Percentiles rank a stretch among this genome's conserved stretches.
These are phyloP conservation scores for Heliamphora ciliata DNA, from an alignment of 179 eudicot genomes.

Conservation along the genomic window DNA sequence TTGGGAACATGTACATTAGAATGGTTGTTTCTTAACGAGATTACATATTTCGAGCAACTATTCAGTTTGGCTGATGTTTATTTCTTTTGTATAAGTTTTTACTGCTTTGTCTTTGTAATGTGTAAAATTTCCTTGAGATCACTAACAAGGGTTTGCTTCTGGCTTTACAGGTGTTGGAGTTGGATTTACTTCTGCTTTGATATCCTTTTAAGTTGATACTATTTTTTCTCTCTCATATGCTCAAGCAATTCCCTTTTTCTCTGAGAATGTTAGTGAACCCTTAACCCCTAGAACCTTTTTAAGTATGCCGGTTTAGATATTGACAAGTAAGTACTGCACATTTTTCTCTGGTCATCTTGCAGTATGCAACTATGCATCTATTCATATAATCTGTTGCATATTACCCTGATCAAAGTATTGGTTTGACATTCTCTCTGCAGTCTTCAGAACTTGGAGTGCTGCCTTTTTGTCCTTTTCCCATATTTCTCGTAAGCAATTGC, in stretches of 20 bases:
- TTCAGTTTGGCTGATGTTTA: background rate
- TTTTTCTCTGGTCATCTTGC: slow-evolving; percentile 3
- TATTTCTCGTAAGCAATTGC: slow-evolving; percentile 82
- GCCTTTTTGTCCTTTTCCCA: slow-evolving; percentile 96
- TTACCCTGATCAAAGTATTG: slow-evolving; percentile 18
- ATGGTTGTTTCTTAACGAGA: background rate
- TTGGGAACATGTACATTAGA: background rate
- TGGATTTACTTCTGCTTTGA: slow-evolving; percentile 94
- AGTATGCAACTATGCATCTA: background rate
- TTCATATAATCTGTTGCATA: background rate
- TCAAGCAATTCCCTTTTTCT: background rate
- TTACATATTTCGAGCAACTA: background rate
- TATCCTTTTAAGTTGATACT: slow-evolving; percentile 58
- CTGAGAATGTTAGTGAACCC: slow-evolving; percentile 35
- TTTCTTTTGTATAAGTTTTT: background rate
- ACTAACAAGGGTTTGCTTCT: slow-evolving; percentile 20
- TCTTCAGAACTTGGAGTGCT: slow-evolving; percentile 98
- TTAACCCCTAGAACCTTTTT: slow-evolving; percentile 84
- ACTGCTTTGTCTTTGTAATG: background rate
- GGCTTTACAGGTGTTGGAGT: slow-evolving; percentile 82
- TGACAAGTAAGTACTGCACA: slow-evolving; percentile 64
- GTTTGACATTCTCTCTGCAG: slow-evolving; percentile 40
- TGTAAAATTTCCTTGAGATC: background rate
- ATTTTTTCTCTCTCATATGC: slow-evolving; percentile 11
- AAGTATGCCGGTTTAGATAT: slow-evolving; percentile 98